A percentile compares a stretch with the other conserved stretches of the same genome.
These are phyloP conservation scores for Trichoderma polysporum DNA, from an alignment of 2,329 filamentous ascomycete species.

Conservation along the genomic window DNA sequence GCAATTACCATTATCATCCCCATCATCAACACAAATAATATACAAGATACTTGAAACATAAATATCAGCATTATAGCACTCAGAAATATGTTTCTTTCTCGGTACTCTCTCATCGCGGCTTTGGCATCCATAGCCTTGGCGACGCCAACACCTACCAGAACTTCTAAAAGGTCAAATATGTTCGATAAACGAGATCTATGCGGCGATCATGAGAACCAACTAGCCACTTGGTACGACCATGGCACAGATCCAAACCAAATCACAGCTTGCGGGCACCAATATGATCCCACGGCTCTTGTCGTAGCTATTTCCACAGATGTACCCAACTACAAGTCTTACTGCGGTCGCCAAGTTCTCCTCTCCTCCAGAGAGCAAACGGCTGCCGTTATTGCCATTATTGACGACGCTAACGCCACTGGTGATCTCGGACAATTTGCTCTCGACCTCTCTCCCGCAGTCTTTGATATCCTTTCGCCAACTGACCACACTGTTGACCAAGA, in stretches of 20 bases:
- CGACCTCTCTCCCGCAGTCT: constrained; percentile 1
- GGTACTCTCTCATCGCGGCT: background rate
- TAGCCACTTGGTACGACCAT: constrained; percentile 1
- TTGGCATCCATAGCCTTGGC: background rate
- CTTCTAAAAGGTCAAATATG: background rate
- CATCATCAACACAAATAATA: no score
- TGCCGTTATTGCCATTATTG: background rate
- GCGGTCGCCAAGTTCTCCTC: background rate
- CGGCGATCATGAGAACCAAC: background rate
- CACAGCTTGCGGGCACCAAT: background rate
- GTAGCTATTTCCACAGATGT: constrained; percentile 5
- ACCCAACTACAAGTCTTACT: background rate
- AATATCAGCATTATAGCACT: background rate
- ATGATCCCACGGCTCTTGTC: background rate
- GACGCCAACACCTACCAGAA: background rate
- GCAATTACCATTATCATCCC: no score
- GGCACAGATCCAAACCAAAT: constrained; percentile 2
- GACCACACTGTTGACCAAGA: background rate
- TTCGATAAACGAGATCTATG: background rate
- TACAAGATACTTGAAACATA: background rate
- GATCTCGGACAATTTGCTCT: background rate
- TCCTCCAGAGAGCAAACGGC: background rate
- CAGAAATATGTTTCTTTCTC: background rate
- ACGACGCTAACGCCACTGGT: background rate
- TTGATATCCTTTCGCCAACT: constrained; percentile 5